Percentiles rank a stretch among this genome's conserved stretches.
Evolutionary conservation across 306 rosid species (phyloP).

Genomic region (Prunus campanulata): DNA sequence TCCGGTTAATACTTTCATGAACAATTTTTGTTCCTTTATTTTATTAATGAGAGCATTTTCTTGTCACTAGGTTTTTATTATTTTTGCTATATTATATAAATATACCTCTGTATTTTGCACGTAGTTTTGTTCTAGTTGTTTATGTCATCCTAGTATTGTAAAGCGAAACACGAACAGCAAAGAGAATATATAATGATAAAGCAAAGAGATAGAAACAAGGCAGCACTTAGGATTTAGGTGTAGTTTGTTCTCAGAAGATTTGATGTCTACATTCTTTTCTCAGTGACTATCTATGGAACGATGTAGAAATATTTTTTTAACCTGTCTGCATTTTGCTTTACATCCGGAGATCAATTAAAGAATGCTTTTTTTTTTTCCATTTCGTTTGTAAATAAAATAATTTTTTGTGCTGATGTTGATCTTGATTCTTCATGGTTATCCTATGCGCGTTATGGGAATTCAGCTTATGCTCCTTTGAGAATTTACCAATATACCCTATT

Average conservation of each 20-base stretch:
- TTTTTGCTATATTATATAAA: neutral
- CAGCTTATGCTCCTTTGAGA: neutral
- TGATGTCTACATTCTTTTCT: constrained; percentile 13
- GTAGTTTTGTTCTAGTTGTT: neutral
- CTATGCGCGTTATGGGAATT: neutral
- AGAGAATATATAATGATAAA: neutral
- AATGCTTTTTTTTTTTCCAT: no score
- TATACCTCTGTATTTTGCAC: constrained; percentile 3
- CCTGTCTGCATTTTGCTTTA: neutral
- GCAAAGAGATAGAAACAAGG: neutral
- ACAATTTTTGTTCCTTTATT: constrained; percentile 11
- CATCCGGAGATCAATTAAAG: neutral
- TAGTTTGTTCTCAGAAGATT: neutral
- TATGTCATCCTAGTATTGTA: constrained; percentile 2
- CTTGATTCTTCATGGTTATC: neutral
- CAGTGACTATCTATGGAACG: neutral
- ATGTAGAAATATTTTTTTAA: constrained; percentile 9
- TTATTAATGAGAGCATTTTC: constrained; percentile 12
- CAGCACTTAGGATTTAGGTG: constrained; percentile 3
- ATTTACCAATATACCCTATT: neutral
- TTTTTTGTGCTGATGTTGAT: neutral
- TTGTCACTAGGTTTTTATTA: neutral
- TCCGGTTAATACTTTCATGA: constrained; percentile 37
- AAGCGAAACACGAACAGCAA: neutral
- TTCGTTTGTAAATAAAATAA: neutral